Evolutionary conservation across 805 yeast genomes (phyloP).

Genomic region (Wickerhamomyces silvicola): DNA sequence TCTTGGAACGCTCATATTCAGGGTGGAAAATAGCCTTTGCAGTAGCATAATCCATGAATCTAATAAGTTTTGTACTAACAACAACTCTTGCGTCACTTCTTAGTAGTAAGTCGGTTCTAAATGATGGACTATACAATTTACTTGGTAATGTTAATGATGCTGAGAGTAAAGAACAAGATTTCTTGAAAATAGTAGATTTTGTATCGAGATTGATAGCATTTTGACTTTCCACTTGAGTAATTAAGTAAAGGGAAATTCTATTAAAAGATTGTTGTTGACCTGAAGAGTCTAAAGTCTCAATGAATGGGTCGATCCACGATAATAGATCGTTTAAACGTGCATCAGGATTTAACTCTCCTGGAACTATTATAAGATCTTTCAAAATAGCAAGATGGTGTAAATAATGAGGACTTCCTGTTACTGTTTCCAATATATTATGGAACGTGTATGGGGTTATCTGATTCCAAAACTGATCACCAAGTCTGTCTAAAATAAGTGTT

Average conservation of each 20-base stretch:
- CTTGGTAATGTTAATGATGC: slow-evolving; percentile 10
- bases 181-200: slow-evolving; percentile 29
- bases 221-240: slow-evolving; percentile 32
- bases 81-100: slow-evolving; percentile 45
- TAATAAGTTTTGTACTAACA: slow-evolving; percentile 30
- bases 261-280: slow-evolving; percentile 49
- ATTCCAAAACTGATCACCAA: slow-evolving; percentile 48
- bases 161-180: slow-evolving; percentile 16
- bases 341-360: slow-evolving; percentile 24
- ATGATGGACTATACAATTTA: slow-evolving; percentile 18
- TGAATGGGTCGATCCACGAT: slow-evolving; percentile 48
- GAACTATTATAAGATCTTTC: slow-evolving; percentile 21
- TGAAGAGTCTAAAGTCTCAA: slow-evolving; percentile 37
- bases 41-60: slow-evolving; percentile 26
- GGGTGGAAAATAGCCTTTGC: slow-evolving; percentile 26
- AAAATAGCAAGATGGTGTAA: slow-evolving; percentile 28
- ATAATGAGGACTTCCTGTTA: slow-evolving; percentile 49
- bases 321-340: slow-evolving; percentile 38
- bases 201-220: slow-evolving; percentile 27
- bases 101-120: slow-evolving; percentile 33
- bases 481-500: slow-evolving; percentile 33
- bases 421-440: slow-evolving; percentile 51
- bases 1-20: slow-evolving; percentile 19
- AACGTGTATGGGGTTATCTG: slow-evolving; percentile 47
- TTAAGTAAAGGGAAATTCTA: slow-evolving; percentile 42